These are phyloP conservation scores for Saccharomyces mikatae DNA, from an alignment of 805 yeast species.

Conservation along the genomic window DNA sequence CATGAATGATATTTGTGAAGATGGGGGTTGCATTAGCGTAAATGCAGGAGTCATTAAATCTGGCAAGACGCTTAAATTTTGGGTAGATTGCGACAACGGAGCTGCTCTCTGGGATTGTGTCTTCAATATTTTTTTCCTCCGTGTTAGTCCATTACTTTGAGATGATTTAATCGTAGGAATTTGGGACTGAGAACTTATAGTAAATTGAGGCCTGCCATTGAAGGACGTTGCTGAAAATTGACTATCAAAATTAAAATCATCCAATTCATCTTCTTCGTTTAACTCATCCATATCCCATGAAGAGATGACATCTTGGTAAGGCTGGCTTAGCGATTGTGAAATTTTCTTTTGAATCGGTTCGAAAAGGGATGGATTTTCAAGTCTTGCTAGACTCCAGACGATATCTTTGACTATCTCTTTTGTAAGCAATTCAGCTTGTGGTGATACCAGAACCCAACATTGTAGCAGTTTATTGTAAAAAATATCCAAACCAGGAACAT, in stretches of 20 bases:
- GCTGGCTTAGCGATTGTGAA: slow-evolving; percentile 6
- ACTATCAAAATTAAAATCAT: not conserved
- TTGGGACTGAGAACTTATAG: slow-evolving; percentile 17
- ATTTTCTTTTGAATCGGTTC: slow-evolving; percentile 3
- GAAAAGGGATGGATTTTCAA: slow-evolving; percentile 7
- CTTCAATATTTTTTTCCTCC: not conserved
- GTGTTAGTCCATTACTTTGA: slow-evolving; percentile 7
- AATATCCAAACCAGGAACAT: slow-evolving; percentile 11
- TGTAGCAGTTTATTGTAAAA: slow-evolving; percentile 22
- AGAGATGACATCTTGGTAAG: slow-evolving; percentile 15
- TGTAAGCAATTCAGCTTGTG: slow-evolving; percentile 12
- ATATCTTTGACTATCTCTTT: slow-evolving; percentile 16
- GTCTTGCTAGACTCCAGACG: slow-evolving; percentile 11
- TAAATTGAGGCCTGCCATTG: slow-evolving; percentile 14
- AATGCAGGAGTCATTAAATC: slow-evolving; percentile 29
- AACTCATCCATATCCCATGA: slow-evolving; percentile 18
- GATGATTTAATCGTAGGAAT: slow-evolving; percentile 28
- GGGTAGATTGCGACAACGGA: slow-evolving; percentile 1
- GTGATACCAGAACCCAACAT: slow-evolving; percentile 22
- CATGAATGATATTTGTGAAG: slow-evolving; percentile 16
- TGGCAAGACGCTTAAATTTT: slow-evolving; percentile 16
- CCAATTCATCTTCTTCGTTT: slow-evolving; percentile 6
- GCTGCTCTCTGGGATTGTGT: not conserved
- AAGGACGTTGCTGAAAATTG: slow-evolving; percentile 1
- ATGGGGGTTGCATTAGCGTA: slow-evolving; percentile 19